Conservation (phyloP, 2,329 filamentous ascomycete species). For the Fusarium burgessii region DNA sequence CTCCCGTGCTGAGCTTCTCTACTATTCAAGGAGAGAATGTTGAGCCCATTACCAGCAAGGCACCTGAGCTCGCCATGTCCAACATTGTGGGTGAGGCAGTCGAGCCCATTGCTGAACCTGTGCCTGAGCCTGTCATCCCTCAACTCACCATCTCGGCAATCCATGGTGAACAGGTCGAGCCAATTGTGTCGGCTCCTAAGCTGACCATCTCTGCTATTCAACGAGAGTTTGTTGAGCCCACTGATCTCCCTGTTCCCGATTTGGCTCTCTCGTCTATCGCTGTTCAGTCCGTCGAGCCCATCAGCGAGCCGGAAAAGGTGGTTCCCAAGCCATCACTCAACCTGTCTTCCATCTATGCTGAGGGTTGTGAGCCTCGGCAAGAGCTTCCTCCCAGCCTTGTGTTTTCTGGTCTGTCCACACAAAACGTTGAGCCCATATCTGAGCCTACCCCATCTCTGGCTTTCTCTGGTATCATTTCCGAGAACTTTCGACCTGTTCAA, state of each 20-base stretch:
- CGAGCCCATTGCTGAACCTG: slow-evolving; percentile 26
- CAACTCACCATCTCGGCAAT: slow-evolving; percentile 32
- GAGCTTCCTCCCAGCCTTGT: slow-evolving; percentile 48
- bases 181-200: slow-evolving; percentile 30
- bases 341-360: slow-evolving; percentile 49
- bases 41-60: slow-evolving; percentile 20
- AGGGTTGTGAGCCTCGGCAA: slow-evolving; percentile 52
- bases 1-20: slow-evolving; percentile 39
- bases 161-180: slow-evolving; percentile 44
- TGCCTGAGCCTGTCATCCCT: slow-evolving; percentile 18
- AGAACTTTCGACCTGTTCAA: slow-evolving; percentile 53
- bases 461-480: slow-evolving; percentile 41
- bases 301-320: slow-evolving; percentile 51
- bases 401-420: slow-evolving; percentile 52
- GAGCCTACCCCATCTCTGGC: slow-evolving; percentile 40
- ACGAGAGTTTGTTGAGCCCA: slow-evolving; percentile 44
- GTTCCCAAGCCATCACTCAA: slow-evolving; percentile 46
- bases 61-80: slow-evolving; percentile 30
- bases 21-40: slow-evolving; percentile 41
- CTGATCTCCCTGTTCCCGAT: slow-evolving; percentile 33
- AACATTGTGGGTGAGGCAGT: slow-evolving; percentile 27
- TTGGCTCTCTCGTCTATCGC: slow-evolving; percentile 49
- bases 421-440: slow-evolving; percentile 53
- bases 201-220: slow-evolving; percentile 41
- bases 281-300: slow-evolving; percentile 48